Evolutionary conservation across 768 basidiomycete species (phyloP).

Genomic region (Termitomyces sp.): DNA sequence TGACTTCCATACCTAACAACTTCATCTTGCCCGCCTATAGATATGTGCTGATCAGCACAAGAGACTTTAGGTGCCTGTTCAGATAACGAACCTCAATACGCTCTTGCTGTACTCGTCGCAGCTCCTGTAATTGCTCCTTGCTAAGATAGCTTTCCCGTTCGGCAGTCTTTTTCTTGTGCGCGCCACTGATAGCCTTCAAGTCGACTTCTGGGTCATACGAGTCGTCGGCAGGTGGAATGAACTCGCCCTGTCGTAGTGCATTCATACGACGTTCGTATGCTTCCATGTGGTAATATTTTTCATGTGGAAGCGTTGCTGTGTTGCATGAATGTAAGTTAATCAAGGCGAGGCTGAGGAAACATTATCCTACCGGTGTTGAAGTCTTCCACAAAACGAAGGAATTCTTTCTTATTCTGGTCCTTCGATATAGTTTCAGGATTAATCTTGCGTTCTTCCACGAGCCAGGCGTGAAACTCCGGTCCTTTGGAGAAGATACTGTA

Average conservation of each 20-base stretch:
- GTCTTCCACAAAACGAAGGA: conserved; percentile 77
- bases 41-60: neutral
- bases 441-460: conserved; percentile 87
- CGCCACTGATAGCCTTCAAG: conserved; percentile 68
- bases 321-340: neutral
- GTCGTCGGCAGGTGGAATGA: conserved; percentile 66
- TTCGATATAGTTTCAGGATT: conserved; percentile 88
- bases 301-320: conserved; percentile 85
- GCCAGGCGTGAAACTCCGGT: conserved; percentile 88
- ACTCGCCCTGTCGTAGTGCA: conserved; percentile 80
- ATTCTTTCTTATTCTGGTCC: conserved; percentile 84
- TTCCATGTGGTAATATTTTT: conserved; percentile 93
- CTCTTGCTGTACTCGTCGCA: conserved; percentile 83
- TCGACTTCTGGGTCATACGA: conserved; percentile 83
- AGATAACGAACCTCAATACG: conserved; percentile 61
- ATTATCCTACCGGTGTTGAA: conserved; percentile 70
- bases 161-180: conserved; percentile 62
- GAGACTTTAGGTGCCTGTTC: neutral
- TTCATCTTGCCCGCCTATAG: conserved; percentile 80
- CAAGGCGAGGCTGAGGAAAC: neutral
- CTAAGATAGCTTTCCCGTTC: conserved; percentile 76
- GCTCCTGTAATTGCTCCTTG: conserved; percentile 76
- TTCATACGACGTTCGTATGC: conserved; percentile 83
- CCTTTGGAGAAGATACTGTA: conserved; percentile 78
- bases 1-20: conserved; percentile 82